Evolutionary conservation across 2,329 filamentous ascomycete genomes (phyloP), one percentile per base, ranked within the genome.

Genomic region (Chrysoporthe austroafricana): DNA sequence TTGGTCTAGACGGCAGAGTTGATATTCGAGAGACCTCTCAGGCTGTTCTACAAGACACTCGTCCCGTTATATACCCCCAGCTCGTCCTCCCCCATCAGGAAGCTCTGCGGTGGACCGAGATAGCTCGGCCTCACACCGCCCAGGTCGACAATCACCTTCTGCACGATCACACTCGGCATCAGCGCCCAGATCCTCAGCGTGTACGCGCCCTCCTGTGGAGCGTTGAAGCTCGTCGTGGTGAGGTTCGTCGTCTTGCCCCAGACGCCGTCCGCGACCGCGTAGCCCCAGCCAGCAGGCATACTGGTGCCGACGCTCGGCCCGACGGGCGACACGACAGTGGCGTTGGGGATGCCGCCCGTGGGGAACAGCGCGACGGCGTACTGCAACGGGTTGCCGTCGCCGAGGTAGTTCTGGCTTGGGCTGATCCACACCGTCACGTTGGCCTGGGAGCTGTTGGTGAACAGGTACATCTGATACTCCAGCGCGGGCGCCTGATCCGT

Each of bases 391-490:
- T 78, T 79, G 7, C 76, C 71, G 50, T 84, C 80, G 36, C 84
- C 84, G 3, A 85, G 79, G 72, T 85, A 85, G 73, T 88, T 88
- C 56, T 83, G 80, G 0, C 78, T 80, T 0, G 85, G 84, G 9
- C 84, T 86, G 68, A 88, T 79, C 74, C 82, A 83, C 2, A 88
- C 78, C 0, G 83, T 81, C 62, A 82, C 77, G 71, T 80, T 81
- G 6, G 79, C 80, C 18, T 78, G 79, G 5, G 81, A 75, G 26
- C 76, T 75, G 66, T 82, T 81, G 56, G 83, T 86, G 78, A 89
- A 90, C 14, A 88, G 80, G 76, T 88, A 90, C 67, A 91, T 73
- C 63, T 85, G 80, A 74, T 90, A 91, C 70, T 87, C 84, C 9
- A 91, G 80, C 4, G 82, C 83, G 0, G 88, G 87, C 0, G 81